Base-by-base conservation (phyloP, 2,329 filamentous ascomycete genomes). In the Fusarium transvaalense region DNA sequence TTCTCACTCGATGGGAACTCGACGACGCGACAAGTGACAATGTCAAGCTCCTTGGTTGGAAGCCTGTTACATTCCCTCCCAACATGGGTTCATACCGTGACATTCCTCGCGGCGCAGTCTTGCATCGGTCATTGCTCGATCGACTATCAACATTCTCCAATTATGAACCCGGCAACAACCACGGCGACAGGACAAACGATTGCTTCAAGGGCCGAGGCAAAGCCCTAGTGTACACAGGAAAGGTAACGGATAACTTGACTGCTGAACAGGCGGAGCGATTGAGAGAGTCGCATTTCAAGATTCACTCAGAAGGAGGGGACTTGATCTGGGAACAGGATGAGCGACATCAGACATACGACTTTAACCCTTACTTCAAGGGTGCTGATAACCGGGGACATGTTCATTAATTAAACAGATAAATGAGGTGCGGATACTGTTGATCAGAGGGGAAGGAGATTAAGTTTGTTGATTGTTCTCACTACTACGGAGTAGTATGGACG, bases 1-100 rank as follows among this genome's bases (percentile, higher is more conserved):
- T 80, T 56, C 75, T 82, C 38, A 80, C 77, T 0, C 79, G 81
- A 5, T 82, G 79, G 78, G 81, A 83, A 43, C 70, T 82, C 19
- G 59, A 72, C 19, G 60, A 63, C 14, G 38, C 41, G 13, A 64
- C 46, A 42, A 43, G 54, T 3, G 45, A 37, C 14, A 72, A 75
- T 21, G 47, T 66, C 45, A 66, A 66, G 23, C 48, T 66, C 12
- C 56, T 66, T 21, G 63, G 63, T 9, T 66, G 63, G 63, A 61
- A 66, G n/a, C 55, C 62, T 12, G 69, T 78, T 5, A 76, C 78
- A 29, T 81, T 79, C 54, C 80, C 79, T 4, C 77, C 80, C 29
- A 82, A 82, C 67, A 70, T 46, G 12, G 80, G 79, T 10, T 60
- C 66, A 2, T 63, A 76, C 5, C 78, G 80, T 7, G 81, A 82